A percentile compares a stretch with the other conserved stretches of the same genome.
These are phyloP conservation scores for Triticum dicoccoides DNA, from an alignment of 176 grass and related monocot genomes.

Conservation along the genomic window DNA sequence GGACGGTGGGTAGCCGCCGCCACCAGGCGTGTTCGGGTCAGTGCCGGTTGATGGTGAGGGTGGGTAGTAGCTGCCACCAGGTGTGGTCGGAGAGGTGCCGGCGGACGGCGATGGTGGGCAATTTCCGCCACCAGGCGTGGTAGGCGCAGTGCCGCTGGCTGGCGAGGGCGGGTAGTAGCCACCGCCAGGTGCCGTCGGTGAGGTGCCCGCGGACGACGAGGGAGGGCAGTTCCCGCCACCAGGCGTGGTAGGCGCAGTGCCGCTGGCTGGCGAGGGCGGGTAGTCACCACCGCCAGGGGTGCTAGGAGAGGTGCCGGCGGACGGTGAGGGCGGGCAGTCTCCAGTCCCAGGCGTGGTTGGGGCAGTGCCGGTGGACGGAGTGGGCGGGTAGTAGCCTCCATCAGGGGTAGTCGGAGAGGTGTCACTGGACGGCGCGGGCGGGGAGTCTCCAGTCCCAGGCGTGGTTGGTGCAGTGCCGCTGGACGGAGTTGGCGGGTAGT, in stretches of 20 bases:
- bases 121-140: background rate
- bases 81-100: constrained; percentile 12
- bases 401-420: background rate
- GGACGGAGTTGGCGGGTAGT: no score
- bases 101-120: background rate
- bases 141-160: background rate
- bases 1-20: background rate
- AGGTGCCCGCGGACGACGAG: background rate
- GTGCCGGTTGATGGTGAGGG: constrained; percentile 21
- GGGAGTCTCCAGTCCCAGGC: no score
- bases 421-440: no score
- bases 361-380: background rate
- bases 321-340: background rate
- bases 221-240: constrained; percentile 18
- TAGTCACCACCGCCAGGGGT: no score
- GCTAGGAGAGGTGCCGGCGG: no score
- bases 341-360: background rate
- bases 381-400: background rate
- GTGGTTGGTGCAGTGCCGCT: no score
- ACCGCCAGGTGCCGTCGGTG: background rate
- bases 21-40: background rate
- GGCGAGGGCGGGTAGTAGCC: constrained; percentile 19
- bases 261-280: background rate
- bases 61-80: constrained; percentile 20
- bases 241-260: constrained; percentile 4